These are phyloP conservation scores for Eucalyptus marginata DNA, from an alignment of 345 rosid genomes.

Conservation along the genomic window DNA sequence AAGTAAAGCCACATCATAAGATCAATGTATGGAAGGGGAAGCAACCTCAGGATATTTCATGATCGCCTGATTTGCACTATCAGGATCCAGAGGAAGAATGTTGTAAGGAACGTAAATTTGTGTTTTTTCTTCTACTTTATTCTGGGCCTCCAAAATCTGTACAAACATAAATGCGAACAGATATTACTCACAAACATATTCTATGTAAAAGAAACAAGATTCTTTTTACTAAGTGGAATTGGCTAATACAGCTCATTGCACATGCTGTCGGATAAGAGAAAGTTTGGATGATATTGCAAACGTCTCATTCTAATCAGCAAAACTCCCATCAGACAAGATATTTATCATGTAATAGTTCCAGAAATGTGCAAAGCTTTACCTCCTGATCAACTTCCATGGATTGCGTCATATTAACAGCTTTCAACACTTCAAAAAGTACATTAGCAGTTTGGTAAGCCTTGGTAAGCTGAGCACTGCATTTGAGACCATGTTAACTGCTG, in stretches of 20 bases:
- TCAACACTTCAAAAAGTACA: slow-evolving; percentile 98
- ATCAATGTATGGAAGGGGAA: neutral
- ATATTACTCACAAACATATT: neutral
- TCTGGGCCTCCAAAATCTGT: slow-evolving; percentile 95
- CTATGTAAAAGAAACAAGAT: neutral
- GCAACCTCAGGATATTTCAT: slow-evolving; percentile 94
- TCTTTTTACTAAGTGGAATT: neutral
- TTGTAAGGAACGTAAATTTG: slow-evolving; percentile 86
- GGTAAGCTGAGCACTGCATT: slow-evolving; percentile 86
- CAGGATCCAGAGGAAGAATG: slow-evolving; percentile 98
- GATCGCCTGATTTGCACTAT: slow-evolving; percentile 95
- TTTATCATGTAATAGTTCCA: neutral
- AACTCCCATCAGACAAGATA: neutral
- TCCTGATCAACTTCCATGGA: slow-evolving; percentile 93
- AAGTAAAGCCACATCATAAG: neutral
- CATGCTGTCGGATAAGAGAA: neutral
- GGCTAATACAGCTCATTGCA: neutral
- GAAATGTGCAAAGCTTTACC: slow-evolving; percentile 26
- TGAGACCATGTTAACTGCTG: neutral
- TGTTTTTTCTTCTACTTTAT: slow-evolving; percentile 90
- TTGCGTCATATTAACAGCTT: slow-evolving; percentile 88
- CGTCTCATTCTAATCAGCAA: neutral
- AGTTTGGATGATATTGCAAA: neutral
- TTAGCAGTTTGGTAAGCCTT: slow-evolving; percentile 99
- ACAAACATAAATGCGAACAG: neutral